Evolutionary conservation across 2,329 filamentous ascomycete genomes (phyloP).

Genomic region (Blastomyces parvus): DNA sequence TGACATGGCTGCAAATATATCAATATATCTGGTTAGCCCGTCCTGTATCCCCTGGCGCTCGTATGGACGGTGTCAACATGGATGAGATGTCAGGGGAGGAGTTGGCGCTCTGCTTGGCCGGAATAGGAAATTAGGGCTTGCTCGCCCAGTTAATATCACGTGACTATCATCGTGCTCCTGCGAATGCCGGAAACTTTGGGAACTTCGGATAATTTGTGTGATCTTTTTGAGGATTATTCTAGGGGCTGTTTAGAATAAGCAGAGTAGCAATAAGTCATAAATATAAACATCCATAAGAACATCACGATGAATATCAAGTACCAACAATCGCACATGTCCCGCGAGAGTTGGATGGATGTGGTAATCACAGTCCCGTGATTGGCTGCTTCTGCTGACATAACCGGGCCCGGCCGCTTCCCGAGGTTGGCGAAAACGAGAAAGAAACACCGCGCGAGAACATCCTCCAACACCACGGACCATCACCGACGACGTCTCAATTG

Average conservation of each 20-base stretch:
- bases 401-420: slow-evolving; percentile 13
- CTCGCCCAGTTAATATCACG: not conserved
- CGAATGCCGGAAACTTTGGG: too few relatives aligned
- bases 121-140: slow-evolving; percentile 3
- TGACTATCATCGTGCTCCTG: not conserved
- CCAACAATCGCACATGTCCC: too few relatives aligned
- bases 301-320: not conserved
- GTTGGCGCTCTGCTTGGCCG: not conserved
- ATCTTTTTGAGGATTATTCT: not conserved
- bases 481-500: not conserved
- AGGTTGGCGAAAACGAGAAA: slow-evolving; percentile 5
- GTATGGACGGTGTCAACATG: not conserved
- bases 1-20: not conserved
- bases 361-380: slow-evolving; percentile 16
- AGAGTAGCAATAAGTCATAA: not conserved
- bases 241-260: not conserved
- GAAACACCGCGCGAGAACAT: not conserved
- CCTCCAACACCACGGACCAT: not conserved
- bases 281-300: too few relatives aligned
- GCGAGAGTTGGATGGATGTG: not conserved
- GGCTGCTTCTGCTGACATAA: slow-evolving; percentile 16
- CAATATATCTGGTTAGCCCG: too few relatives aligned
- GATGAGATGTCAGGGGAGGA: not conserved
- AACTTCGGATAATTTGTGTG: too few relatives aligned
- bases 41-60: too few relatives aligned